Base-by-base conservation (phyloP, 495 filamentous ascomycete genomes). In the Haplographium delicatum region DNA sequence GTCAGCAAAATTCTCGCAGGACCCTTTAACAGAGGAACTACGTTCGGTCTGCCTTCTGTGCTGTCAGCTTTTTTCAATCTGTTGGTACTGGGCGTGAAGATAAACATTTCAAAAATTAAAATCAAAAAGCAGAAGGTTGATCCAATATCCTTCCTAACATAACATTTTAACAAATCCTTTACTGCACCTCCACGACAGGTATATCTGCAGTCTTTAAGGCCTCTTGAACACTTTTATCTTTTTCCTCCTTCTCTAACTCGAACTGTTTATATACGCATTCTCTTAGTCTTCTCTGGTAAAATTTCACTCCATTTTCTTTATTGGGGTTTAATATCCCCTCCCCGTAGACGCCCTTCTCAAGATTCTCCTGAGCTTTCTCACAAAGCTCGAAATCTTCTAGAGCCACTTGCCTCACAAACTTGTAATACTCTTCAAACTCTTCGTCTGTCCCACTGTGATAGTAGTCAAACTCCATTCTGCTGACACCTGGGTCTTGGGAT, bases 401-500 rank as follows among this genome's bases (percentile, higher is more conserved):
- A 0, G 79, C 78, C 1, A 82, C 79, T 58, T 81, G 79, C 4
- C 78, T 67, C 16, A 80, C 75, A 51, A 82, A 82, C 25, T 73
- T 74, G 56, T 68, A 82, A 54, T 82, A 61, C 13, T 77, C 72
- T 49, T 80, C 75, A 43, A 82, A 82, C 48, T 76, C 72, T 18
- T 79, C 72, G 0, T 76, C 78, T 0, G 65, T 65, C 4, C 70
- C 72, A 11, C 67, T 51, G 46, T 81, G 74, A 54, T 79, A 82
- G 50, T 82, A 82, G 56, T 82, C 79, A 49, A 82, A 82, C 52
- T 82, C 79, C 79, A 82, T 82, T 19, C 77, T 67, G 1, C 72
- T 75, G 19, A 78, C 64, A 2, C 71, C 68, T 3, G 79, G 78
- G 28, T 76, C 67, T 1, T 68, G 62, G 0, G 72, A 76, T 0